Evolutionary conservation across 1,139 yeast genomes (phyloP), one percentile per base, ranked within the genome.

Genomic region (Pichia sp.): DNA sequence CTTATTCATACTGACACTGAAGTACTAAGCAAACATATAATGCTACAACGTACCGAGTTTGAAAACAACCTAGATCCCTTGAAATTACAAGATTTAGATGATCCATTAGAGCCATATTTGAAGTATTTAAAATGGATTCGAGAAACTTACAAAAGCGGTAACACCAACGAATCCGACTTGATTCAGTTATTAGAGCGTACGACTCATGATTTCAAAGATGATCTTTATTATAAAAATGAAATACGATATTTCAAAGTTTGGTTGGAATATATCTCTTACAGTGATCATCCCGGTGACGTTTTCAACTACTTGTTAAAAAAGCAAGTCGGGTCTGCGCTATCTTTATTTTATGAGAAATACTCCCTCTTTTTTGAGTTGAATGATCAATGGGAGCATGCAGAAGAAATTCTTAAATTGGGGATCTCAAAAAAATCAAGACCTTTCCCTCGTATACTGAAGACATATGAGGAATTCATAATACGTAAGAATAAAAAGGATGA

Each of bases 341-440:
- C 96, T 0, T 57, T 79, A 27, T 90, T 75, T 59, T 92, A 88
- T 57, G 95, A 87, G 57, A 85, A 80, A 51, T 88, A 85, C 64
- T 90, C 95, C 3, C 69, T 70, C 31, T 77, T 70, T 49, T 65
- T 84, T 50, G 95, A 85, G 55, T 51, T 69, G 10, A 66, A 66
- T 32, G 75, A 74, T 27, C 71, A 75, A 48, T 61, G 64, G 44
- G 58, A 61, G 5, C 87, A 83, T 52, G 95, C 97, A 0, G 66
- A 69, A 4, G 76, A 76, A 43, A 77, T 88, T 0, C 78, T 77
- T 55, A 68, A 71, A 48, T 64, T 72, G 45, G 97, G 97, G 0
- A 59, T 87, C 3, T 68, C 68, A 31, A 58, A 65, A 3, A 61
- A 66, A 7, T 95, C 96, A 2, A 67, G 86, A 48, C 97, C 96